Conservation (phyloP, 1,284 basidiomycete genomes). For the Ganoderma sinense region DNA sequence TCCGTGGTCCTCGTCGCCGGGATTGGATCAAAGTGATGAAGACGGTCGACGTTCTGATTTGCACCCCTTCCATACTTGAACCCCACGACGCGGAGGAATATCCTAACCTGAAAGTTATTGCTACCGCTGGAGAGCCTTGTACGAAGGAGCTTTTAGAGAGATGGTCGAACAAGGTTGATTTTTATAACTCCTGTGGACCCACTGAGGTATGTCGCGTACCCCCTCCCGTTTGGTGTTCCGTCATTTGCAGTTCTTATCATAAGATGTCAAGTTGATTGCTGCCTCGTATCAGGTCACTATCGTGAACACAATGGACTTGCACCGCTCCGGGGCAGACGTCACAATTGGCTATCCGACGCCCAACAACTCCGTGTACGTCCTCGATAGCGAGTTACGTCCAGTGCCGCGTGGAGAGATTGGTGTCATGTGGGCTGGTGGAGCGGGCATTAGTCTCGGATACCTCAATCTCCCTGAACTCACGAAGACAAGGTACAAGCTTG, state of each 20-base stretch:
- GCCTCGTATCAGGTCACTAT: slow-evolving; percentile 46
- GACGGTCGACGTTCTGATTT: slow-evolving; percentile 58
- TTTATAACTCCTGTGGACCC: slow-evolving; percentile 53
- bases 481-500: slow-evolving; percentile 49
- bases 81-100: slow-evolving; percentile 58
- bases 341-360: slow-evolving; percentile 59
- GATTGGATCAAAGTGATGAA: slow-evolving; percentile 60
- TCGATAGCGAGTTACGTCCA: slow-evolving; percentile 53
- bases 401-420: slow-evolving; percentile 55
- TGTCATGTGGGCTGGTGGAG: slow-evolving; percentile 63
- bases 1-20: slow-evolving; percentile 55
- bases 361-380: slow-evolving; percentile 61
- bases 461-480: slow-evolving; percentile 57
- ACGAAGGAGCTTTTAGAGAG: slow-evolving; percentile 57
- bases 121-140: slow-evolving; percentile 62
- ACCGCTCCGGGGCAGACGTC: slow-evolving; percentile 46
- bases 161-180: slow-evolving; percentile 47
- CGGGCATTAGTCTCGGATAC: slow-evolving; percentile 56
- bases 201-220: slow-evolving; percentile 42
- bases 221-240: not conserved
- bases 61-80: slow-evolving; percentile 60
- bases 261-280: not conserved
- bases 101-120: slow-evolving; percentile 56
- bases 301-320: slow-evolving; percentile 59
- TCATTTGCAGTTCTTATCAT: too few species aligned